Conservation (phyloP, 1,284 basidiomycete genomes). For the Ceratobasidium sp. region DNA sequence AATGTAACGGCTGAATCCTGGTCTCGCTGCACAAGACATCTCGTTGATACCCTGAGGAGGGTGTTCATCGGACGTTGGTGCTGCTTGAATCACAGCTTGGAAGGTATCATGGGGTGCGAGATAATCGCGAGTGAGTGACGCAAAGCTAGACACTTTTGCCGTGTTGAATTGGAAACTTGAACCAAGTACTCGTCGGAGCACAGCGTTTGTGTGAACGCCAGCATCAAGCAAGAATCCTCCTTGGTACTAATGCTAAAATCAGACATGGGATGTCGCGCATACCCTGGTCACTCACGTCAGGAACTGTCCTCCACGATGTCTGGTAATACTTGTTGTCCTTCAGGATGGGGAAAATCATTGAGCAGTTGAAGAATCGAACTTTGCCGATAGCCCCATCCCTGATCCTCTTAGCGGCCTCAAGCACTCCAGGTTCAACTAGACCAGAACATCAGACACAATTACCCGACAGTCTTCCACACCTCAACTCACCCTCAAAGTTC, state of each 20-base stretch:
- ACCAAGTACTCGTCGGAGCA: slow-evolving; percentile 66
- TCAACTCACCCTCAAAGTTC: slow-evolving; percentile 66
- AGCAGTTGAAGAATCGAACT: slow-evolving; percentile 65
- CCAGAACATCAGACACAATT: not conserved
- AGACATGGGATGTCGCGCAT: too few species aligned
- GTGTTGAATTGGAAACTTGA: slow-evolving; percentile 52
- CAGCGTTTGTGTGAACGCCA: slow-evolving; percentile 70
- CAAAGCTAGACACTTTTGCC: slow-evolving; percentile 62
- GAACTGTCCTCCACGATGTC: slow-evolving; percentile 79
- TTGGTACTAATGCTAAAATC: slow-evolving; percentile 64
- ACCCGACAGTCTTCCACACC: not conserved
- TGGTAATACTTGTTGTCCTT: slow-evolving; percentile 75
- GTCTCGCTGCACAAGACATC: slow-evolving; percentile 64
- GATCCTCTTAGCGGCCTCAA: slow-evolving; percentile 61
- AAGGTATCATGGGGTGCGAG: slow-evolving; percentile 79
- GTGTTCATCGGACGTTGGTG: slow-evolving; percentile 52
- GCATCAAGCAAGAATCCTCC: slow-evolving; percentile 71
- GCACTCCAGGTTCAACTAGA: slow-evolving; percentile 60
- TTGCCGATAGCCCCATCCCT: slow-evolving; percentile 65
- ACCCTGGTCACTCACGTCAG: slow-evolving; percentile 62
- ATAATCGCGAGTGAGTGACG: slow-evolving; percentile 70
- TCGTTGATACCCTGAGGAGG: slow-evolving; percentile 65
- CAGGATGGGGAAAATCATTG: slow-evolving; percentile 63
- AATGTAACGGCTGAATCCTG: slow-evolving; percentile 45
- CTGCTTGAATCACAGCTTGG: slow-evolving; percentile 51